Evolutionary conservation across 1,284 basidiomycete genomes (phyloP), one percentile per base, ranked within the genome.

Genomic region (Malassezia sympodialis): DNA sequence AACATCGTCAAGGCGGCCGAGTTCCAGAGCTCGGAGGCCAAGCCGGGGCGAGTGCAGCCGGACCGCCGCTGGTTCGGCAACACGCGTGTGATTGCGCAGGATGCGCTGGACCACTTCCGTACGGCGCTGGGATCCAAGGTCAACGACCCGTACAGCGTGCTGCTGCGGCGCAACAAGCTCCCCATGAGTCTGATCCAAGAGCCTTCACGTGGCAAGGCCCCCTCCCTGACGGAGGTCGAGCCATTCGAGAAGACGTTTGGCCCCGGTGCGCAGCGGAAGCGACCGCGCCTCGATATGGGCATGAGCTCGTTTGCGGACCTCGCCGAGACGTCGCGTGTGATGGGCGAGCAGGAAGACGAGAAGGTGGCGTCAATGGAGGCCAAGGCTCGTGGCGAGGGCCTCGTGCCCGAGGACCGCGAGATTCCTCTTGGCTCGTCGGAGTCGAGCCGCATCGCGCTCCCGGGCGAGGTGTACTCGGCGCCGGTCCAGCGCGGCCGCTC

Each of bases 31-130:
- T 65, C 61, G 43, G 72, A 72, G 40, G 72, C 70, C 24, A 69
- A 63, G 58, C 72, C 72, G 4, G 72, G 72, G 19, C 67, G 72
- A 35, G 71, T 74, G 14, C 70, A 72, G 59, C 72, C 70, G 4
- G 70, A 74, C 57, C 61, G 69, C 48, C 65, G 70, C 26, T 74
- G 72, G 72, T 74, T 74, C 57, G 57, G 91, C 44, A 98, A 98
- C 78, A 98, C 94, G 11, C 81, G 94, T 71, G 93, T 96, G 49
- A 96, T 99, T 74, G 65, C 61, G 5, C 72, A 74, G 49, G 70
- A 73, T 59, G 72, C 72, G 15, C 59, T 74, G 68, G 90, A 96
- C 70, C 69, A 74, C 56, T 74, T 74, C 63, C 60, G 70, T 4
- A 69, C 65, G n/a, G 63, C 68, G 28, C 63, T 74, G 26, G 63